Base-by-base conservation (phyloP, 768 basidiomycete species). In the Boletus sp. region DNA sequence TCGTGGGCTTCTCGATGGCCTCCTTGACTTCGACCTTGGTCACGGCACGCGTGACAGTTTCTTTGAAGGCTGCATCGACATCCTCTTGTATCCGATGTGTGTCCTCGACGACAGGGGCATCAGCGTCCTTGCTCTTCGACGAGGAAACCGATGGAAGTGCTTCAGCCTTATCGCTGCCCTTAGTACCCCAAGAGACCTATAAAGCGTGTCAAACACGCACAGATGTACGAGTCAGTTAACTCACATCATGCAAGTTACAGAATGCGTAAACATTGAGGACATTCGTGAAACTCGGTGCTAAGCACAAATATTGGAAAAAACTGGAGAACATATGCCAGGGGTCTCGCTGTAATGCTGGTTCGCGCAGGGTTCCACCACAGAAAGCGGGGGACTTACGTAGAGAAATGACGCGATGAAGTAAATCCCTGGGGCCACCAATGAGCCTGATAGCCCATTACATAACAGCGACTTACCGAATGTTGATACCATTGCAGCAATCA, bases 281-380 rank as follows among this genome's bases (percentile, higher is more conserved):
- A 68, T 97, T 98, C 34, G 88, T 94, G 75, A 96, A 96, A 62
- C 88, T 91, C 1, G 92, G 91, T 11, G 96, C 96, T 53, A 98
- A 72, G 64, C 85, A 86, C 47, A 96, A 75, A 68, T 95, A 96
- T 68, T 95, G 95, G 62, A 87, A 75, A 79, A 97, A 93, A 62
- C 91, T 93, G 25, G 91, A 90, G 72, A 95, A 86, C 85, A 98
- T 88, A 72, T 98, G 95, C 95, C 95, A 98, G 5, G 95, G 95
- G 72, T 98, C 95, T 57, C 91, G 85, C 89, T 93, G 56, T 30
- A 55, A 46, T n/a, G 21, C 25, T 50, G 33, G 25, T 66, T 49
- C 54, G 44, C 15, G 21, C 14, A 50, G 56, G 23, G 27, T 30
- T 53, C 5, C 38, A 30, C 29, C 41, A 5, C 27, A 35, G n/a